Evolutionary conservation across 2,329 filamentous ascomycete species (phyloP).

Genomic region (Alternaria angustiovoidea): DNA sequence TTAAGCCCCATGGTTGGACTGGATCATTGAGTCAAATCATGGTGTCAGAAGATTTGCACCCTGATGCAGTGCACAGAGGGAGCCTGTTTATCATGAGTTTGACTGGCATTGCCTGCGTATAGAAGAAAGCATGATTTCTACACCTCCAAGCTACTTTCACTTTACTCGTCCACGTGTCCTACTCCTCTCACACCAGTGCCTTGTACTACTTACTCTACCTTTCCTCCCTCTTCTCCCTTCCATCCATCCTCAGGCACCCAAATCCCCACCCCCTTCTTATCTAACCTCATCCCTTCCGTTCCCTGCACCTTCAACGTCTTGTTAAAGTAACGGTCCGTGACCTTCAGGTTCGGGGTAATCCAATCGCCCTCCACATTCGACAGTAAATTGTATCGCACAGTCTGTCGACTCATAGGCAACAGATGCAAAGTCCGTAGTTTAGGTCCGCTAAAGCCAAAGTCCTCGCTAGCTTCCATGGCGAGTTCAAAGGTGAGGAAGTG

Average conservation of each 20-base stretch:
- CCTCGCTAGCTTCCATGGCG: slow-evolving; percentile 88
- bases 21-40: not conserved
- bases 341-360: slow-evolving; percentile 76
- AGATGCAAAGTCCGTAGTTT: slow-evolving; percentile 83
- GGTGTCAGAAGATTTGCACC: not conserved
- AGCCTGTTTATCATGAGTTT: not conserved
- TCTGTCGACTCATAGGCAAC: slow-evolving; percentile 79
- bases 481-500: slow-evolving; percentile 95
- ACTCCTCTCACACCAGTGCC: not conserved
- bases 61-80: not conserved
- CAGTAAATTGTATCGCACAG: slow-evolving; percentile 76
- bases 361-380: slow-evolving; percentile 70
- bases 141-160: not conserved
- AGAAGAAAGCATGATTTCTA: not conserved
- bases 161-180: not conserved
- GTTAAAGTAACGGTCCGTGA: slow-evolving; percentile 91
- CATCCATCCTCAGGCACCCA: slow-evolving; percentile 44
- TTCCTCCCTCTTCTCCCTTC: not conserved
- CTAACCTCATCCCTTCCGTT: slow-evolving; percentile 70
- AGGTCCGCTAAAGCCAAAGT: slow-evolving; percentile 90
- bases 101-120: not conserved
- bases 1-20: not conserved
- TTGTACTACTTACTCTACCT: not conserved
- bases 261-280: slow-evolving; percentile 61
- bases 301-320: slow-evolving; percentile 84